Evolutionary conservation across 2,329 filamentous ascomycete species (phyloP), one percentile per base, ranked within the genome.

Genomic region (Chrysosporium queenslandicum): DNA sequence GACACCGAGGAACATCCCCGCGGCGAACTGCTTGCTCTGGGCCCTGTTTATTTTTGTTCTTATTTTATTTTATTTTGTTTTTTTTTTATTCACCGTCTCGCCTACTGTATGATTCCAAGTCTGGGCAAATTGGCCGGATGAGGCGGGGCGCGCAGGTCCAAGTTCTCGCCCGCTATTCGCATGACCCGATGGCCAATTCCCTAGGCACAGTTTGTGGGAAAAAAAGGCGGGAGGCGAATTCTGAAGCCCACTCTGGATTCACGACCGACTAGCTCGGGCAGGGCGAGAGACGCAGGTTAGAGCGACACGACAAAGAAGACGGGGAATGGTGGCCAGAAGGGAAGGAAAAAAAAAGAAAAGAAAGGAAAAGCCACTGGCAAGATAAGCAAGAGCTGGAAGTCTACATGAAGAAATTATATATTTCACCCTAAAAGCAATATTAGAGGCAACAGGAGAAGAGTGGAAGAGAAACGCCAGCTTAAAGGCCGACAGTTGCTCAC

Each of bases 171-270:
- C 39, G 40, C 14, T 20, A 34, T 30, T 32, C 43, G 43, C 8
- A 48, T 9, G 46, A 21, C 18, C 11, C 12, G 21, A 18, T n/a
- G 36, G 5, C 27, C 27, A 9, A 4, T 9, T 23, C 11, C 32
- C 11, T 47, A 37, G 46, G 37, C n/a, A n/a, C n/a, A n/a, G 20
- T 12, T 40, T 32, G 21, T n/a, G n/a, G n/a, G n/a, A n/a, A 27
- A 32, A 23, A 41, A 21, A 20, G 37, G 30, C 49, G 49, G 49
- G 49, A 51, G 49, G 49, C 49, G 40, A 51, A 51, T 37, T 14
- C 21, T 2, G 16, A 37, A 36, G 18, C 39, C 37, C 29, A 37
- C 27, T 36, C 2, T 7, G n/a, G 14, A 16, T 7, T 12, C 21
- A 48, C 23, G 11, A 32, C 14, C 29, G 11, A 1, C 39, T 4